Evolutionary conservation across 2,329 filamentous ascomycete genomes (phyloP), one percentile per base, ranked within the genome.

Genomic region (Penicillium sp.): DNA sequence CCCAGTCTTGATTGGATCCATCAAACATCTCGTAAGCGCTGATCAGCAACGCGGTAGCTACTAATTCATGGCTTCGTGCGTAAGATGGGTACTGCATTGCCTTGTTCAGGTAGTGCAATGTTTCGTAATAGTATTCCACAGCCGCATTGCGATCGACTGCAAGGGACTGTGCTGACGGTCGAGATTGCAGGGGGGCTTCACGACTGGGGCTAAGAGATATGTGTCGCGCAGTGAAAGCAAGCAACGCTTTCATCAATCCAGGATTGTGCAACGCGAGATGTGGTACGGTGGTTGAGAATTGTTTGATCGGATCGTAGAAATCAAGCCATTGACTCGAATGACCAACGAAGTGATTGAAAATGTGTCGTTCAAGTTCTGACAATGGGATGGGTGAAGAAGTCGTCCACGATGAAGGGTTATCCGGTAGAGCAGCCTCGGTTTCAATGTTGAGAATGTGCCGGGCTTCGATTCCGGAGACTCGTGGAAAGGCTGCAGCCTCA

Each of bases 1-100:
- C 81, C 84, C 84, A 87, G 41, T 75, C 78, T 67, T 75, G 6
- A 78, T 39, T 31, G 38, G 29, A 39, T n/a, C 31, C 79, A 45
- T 84, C 81, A 27, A 86, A 77, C 83, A 86, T 86, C 67, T 86
- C 83, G 59, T 86, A 86, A 0, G 81, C 82, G n/a, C 80, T 83
- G 21, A 86, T 81, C 24, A 85, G 75, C 1, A 85, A 72, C 0
- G 82, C 79, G 1, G 83, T 87, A 0, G 81, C 81, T 31, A 85
- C 74, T 0, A 87, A 73, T 61, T 87, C 83, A 11, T 75, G 75
- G 14, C 48, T 48, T 14, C 77, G 78, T 5, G 79, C 81, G 63
- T 86, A 87, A 0, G 77, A 79, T 2, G 79, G 73, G 59, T 83
- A 83, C 4, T 80, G 75, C 60, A 87, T 77, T 1, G 84, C 82